Evolutionary conservation across 2,329 filamentous ascomycete genomes (phyloP).

Genomic region (Nemania sp.): DNA sequence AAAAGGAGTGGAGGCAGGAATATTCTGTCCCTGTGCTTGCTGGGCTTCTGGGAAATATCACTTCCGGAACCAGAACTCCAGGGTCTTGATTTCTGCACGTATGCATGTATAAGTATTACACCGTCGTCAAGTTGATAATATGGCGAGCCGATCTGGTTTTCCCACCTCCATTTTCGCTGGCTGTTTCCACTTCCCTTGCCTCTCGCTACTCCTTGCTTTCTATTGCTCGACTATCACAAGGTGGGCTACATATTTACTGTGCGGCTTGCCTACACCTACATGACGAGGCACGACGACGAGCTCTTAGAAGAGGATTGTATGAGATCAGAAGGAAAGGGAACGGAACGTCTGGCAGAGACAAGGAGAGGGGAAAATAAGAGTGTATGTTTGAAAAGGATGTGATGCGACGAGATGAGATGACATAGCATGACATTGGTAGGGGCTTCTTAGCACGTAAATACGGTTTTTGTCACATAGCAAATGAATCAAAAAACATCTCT

Average conservation of each 20-base stretch:
- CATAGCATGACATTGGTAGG: slow-evolving; percentile 3
- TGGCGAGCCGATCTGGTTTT: neutral
- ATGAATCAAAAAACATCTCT: neutral
- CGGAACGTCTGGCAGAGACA: neutral
- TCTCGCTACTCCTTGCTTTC: neutral
- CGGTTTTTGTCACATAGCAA: neutral
- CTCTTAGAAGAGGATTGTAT: neutral
- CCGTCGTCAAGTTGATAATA: slow-evolving; percentile 19
- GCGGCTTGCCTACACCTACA: neutral
- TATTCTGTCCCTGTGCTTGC: neutral
- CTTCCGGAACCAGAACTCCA: neutral
- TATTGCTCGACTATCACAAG: neutral
- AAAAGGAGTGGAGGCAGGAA: slow-evolving; percentile 12
- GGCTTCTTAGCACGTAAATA: slow-evolving; percentile 10
- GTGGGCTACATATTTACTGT: neutral
- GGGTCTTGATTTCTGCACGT: slow-evolving; percentile 21
- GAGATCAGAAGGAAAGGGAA: neutral
- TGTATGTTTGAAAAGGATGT: slow-evolving; percentile 16
- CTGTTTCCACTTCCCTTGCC: neutral
- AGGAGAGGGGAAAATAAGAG: neutral
- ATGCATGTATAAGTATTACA: slow-evolving; percentile 31
- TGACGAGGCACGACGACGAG: neutral
- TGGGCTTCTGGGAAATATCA: neutral
- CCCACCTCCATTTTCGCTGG: neutral
- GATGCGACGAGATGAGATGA: neutral